Conservation (phyloP, 495 filamentous ascomycete genomes). For the Apodospora peruviana region DNA sequence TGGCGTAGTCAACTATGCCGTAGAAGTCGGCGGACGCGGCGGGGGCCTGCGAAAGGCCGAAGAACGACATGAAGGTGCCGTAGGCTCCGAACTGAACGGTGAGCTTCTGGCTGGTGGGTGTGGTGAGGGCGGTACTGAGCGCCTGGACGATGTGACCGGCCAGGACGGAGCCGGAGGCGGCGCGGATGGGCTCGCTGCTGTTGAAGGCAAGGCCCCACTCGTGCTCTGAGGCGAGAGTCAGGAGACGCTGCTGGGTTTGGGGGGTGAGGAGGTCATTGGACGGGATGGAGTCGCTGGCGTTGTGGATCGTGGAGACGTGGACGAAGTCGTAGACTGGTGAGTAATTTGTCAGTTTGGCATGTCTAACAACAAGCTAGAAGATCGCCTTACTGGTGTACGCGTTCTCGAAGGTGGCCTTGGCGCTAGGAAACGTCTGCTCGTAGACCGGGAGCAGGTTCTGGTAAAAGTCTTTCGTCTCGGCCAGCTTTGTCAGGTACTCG, state of each 20-base stretch:
- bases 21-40: slow-evolving; percentile 55
- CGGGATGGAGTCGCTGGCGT: slow-evolving; percentile 48
- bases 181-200: slow-evolving; percentile 34
- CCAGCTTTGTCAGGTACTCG: slow-evolving; percentile 46
- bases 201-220: slow-evolving; percentile 61
- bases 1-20: slow-evolving; percentile 63
- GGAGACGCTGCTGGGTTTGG: slow-evolving; percentile 50
- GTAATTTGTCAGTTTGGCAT: not conserved
- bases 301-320: slow-evolving; percentile 69
- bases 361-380: not conserved
- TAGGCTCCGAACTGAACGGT: slow-evolving; percentile 65
- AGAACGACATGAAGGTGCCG: slow-evolving; percentile 68
- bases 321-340: slow-evolving; percentile 67
- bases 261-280: slow-evolving; percentile 40
- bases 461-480: slow-evolving; percentile 61
- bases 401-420: slow-evolving; percentile 59
- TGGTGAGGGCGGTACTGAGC: slow-evolving; percentile 43
- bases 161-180: slow-evolving; percentile 55
- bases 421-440: slow-evolving; percentile 49
- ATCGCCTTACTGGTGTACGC: slow-evolving; percentile 53
- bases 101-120: slow-evolving; percentile 39
- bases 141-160: slow-evolving; percentile 60
- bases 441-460: slow-evolving; percentile 54
- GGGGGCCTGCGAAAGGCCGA: slow-evolving; percentile 60
- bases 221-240: slow-evolving; percentile 60